A percentile compares a stretch with the other conserved stretches of the same genome.
Conservation (phyloP, 148 eudicot species). For the Pharnaceum exiguum region DNA sequence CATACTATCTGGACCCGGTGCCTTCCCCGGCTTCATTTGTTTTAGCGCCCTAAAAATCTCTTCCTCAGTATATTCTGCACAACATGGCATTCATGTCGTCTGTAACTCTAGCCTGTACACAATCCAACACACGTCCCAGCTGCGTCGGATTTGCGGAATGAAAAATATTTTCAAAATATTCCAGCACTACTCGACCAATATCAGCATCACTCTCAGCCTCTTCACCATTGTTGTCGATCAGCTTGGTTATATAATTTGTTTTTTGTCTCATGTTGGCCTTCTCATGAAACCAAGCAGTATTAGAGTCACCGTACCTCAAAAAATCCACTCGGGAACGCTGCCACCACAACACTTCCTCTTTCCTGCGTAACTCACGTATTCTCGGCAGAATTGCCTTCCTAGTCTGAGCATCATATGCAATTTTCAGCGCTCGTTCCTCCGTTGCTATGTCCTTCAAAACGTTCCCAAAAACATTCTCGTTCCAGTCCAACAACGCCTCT, state of each 20-base stretch:
- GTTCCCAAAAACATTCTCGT: neutral
- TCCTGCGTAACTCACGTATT: neutral
- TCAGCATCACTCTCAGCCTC: neutral
- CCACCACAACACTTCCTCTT: neutral
- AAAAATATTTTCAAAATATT: neutral
- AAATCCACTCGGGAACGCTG: neutral
- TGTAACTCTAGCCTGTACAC: neutral
- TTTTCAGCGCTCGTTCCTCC: neutral
- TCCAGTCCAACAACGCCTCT: neutral
- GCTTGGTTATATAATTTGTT: neutral
- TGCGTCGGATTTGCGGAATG: neutral
- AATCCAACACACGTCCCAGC: neutral
- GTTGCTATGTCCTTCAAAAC: neutral
- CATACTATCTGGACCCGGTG: neutral
- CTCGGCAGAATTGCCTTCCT: neutral
- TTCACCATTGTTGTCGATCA: no score
- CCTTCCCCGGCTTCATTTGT: neutral
- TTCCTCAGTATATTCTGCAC: neutral
- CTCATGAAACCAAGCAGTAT: neutral
- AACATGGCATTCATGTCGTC: neutral
- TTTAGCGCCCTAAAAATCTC: neutral
- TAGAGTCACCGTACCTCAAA: neutral
- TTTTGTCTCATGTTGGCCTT: neutral
- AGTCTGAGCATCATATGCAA: neutral
- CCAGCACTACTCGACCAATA: neutral